Evolutionary conservation across 805 yeast genomes (phyloP).

Genomic region (Cyberlindnera amylophila): DNA sequence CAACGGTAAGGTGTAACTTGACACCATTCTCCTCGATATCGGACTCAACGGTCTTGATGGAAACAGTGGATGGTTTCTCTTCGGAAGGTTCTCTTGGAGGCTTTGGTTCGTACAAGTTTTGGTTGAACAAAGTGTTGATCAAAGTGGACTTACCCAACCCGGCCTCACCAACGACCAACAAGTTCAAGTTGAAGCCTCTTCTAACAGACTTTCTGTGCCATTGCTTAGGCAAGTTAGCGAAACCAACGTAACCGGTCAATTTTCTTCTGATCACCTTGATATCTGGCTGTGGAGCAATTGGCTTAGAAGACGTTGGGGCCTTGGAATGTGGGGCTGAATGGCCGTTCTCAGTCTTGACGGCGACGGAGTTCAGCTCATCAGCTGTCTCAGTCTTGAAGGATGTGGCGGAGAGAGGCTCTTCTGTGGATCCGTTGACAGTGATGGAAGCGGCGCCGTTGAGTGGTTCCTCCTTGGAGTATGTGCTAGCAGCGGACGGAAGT

Average conservation of each 20-base stretch:
- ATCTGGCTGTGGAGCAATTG: constrained; percentile 33
- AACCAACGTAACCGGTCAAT: constrained; percentile 90
- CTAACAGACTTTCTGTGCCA: constrained; percentile 94
- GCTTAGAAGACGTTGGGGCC: constrained; percentile 6
- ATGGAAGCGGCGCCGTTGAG: background rate
- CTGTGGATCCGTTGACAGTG: background rate
- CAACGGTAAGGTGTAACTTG: constrained; percentile 73
- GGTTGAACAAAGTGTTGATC: constrained; percentile 83
- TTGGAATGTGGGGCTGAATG: constrained; percentile 4
- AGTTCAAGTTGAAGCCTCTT: constrained; percentile 83
- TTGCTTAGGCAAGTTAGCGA: constrained; percentile 96
- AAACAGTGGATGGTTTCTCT: constrained; percentile 44
- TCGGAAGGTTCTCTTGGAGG: constrained; percentile 38
- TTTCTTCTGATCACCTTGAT: constrained; percentile 72
- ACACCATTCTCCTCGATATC: constrained; percentile 94
- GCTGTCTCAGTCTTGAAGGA: background rate
- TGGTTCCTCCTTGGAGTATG: background rate
- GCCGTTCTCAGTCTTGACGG: constrained; percentile 9
- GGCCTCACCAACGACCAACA: constrained; percentile 86
- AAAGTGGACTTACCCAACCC: constrained; percentile 94
- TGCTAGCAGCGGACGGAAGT: background rate
- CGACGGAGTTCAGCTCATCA: constrained; percentile 2
- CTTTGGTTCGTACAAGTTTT: constrained; percentile 47
- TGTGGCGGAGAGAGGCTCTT: background rate
- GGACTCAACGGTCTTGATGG: constrained; percentile 56